Evolutionary conservation across 768 basidiomycete species (phyloP).

Genomic region (Jaapia argillacea): DNA sequence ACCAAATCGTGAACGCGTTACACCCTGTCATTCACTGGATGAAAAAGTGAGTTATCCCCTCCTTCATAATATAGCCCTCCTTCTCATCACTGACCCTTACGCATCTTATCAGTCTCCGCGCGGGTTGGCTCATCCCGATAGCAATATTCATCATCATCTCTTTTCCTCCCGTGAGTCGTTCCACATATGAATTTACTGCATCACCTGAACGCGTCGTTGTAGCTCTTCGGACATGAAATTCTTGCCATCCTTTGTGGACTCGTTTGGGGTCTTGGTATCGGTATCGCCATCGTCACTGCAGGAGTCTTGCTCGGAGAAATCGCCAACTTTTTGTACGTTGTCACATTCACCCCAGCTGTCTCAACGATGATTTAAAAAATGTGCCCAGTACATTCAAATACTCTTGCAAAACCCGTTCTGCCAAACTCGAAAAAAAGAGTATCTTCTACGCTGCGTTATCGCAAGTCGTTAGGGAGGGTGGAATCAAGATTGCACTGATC

Average conservation of each 20-base stretch:
- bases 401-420: background rate
- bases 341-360: background rate
- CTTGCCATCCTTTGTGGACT: constrained; percentile 29
- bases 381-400: background rate
- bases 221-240: constrained; percentile 33
- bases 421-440: background rate
- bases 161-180: constrained; percentile 27
- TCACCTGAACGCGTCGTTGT: background rate
- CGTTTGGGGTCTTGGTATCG: constrained; percentile 30
- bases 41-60: background rate
- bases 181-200: background rate
- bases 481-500: background rate
- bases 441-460: background rate
- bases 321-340: constrained; percentile 21
- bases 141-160: constrained; percentile 33
- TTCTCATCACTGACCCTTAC: background rate
- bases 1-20: background rate
- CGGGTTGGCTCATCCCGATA: constrained; percentile 34
- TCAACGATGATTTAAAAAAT: background rate
- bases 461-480: background rate
- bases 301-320: constrained; percentile 25
- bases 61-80: background rate
- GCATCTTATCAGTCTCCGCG: constrained; percentile 11
- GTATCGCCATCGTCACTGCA: constrained; percentile 27
- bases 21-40: background rate